phyloP scores from a whole-genome alignment of 1,284 basidiomycete genomes.

The Peniophora sp. region DNA sequence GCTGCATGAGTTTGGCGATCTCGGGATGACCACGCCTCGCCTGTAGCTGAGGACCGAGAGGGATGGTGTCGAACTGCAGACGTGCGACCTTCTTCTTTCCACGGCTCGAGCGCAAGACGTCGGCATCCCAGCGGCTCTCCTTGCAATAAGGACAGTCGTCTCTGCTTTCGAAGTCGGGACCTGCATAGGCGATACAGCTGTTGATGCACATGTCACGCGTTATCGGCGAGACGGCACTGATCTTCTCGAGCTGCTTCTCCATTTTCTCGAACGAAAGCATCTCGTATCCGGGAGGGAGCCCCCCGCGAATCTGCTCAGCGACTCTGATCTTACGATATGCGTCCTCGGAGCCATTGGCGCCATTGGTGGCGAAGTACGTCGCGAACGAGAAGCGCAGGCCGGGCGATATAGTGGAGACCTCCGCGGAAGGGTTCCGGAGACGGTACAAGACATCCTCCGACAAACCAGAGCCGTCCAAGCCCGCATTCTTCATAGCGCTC shows the following conservation, averaged over 20 bases:
- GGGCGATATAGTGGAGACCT: background rate
- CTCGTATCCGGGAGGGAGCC: background rate
- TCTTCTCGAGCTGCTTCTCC: slow-evolving; percentile 14
- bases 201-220: slow-evolving; percentile 25
- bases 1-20: slow-evolving; percentile 10
- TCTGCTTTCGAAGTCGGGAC: slow-evolving; percentile 17
- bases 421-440: background rate
- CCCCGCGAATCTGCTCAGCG: background rate
- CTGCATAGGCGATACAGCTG: slow-evolving; percentile 25
- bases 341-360: too few relatives aligned
- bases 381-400: background rate
- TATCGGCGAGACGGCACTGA: slow-evolving; percentile 19
- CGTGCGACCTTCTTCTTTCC: background rate
- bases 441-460: background rate
- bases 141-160: slow-evolving; percentile 11
- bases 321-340: background rate
- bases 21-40: slow-evolving; percentile 9
- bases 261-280: slow-evolving; percentile 2
- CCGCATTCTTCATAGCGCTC: too few relatives aligned
- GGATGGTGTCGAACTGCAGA: slow-evolving; percentile 14
- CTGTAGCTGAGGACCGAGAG: slow-evolving; percentile 19
- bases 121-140: slow-evolving; percentile 7
- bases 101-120: background rate
- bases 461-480: too few relatives aligned
- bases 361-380: background rate